Conservation (phyloP, 345 rosid species). For the Syzygium aqueum region DNA sequence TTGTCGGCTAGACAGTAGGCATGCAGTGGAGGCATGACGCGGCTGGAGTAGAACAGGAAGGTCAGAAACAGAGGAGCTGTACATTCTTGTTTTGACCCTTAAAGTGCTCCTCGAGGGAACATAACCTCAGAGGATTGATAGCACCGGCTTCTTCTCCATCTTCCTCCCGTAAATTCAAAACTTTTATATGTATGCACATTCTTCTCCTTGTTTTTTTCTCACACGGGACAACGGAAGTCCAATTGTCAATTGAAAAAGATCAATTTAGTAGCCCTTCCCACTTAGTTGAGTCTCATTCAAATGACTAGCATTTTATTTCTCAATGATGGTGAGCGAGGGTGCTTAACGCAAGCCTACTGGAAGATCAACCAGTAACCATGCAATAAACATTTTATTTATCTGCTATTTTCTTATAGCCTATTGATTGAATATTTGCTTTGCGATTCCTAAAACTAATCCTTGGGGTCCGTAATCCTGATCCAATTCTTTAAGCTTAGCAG, state of each 20-base stretch:
- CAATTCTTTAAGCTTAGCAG: background rate
- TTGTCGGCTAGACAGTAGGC: background rate
- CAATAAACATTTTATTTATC: background rate
- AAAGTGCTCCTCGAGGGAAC: background rate
- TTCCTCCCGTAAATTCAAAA: background rate
- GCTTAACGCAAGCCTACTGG: background rate
- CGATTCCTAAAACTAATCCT: background rate
- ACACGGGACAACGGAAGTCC: background rate
- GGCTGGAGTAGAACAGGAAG: background rate
- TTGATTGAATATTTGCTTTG: background rate
- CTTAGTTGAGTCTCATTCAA: background rate
- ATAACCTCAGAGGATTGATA: background rate
- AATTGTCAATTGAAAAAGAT: background rate
- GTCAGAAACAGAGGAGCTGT: background rate
- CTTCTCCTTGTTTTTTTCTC: background rate
- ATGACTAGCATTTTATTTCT: background rate
- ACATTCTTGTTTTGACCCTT: background rate
- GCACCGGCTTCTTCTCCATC: background rate
- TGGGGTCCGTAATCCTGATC: fast-evolving
- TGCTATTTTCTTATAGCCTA: background rate
- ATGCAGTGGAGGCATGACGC: background rate
- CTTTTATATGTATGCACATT: background rate
- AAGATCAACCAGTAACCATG: background rate
- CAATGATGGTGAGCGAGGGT: background rate
- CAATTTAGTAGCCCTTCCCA: background rate